Percentiles rank a stretch among this genome's conserved stretches.
Evolutionary conservation across 345 rosid genomes (phyloP).

Genomic region (Erucastrum elatum): DNA sequence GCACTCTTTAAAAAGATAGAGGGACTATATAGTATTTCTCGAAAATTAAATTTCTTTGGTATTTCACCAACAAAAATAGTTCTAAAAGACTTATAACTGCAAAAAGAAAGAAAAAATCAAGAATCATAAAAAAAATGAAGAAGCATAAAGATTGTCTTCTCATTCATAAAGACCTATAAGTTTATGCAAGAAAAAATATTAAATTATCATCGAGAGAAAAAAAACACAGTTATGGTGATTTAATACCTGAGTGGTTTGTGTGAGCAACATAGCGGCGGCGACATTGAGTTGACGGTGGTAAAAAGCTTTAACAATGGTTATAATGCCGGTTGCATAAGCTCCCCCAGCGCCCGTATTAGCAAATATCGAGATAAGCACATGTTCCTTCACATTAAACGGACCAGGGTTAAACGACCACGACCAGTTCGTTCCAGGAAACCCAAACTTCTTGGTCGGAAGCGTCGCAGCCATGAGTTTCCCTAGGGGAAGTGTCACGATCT

Average conservation of each 20-base stretch:
- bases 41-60: not conserved
- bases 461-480: conserved; percentile 56
- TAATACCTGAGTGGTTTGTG: conserved; percentile 71
- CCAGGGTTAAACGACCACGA: conserved; percentile 55
- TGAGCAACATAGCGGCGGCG: conserved; percentile 47
- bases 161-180: not conserved
- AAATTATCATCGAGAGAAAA: not conserved
- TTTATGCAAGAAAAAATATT: no score
- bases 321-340: conserved; percentile 46
- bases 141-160: not conserved
- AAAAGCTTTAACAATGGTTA: conserved; percentile 52
- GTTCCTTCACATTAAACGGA: conserved; percentile 56
- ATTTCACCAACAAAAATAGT: not conserved
- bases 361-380: conserved; percentile 59
- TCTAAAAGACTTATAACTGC: not conserved
- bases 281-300: conserved; percentile 43
- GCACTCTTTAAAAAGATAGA: no score
- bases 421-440: conserved; percentile 41
- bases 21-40: no score
- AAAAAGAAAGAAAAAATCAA: not conserved
- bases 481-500: conserved; percentile 48
- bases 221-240: not conserved
- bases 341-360: conserved; percentile 52
- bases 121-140: not conserved
- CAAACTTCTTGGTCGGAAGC: conserved; percentile 43